Conservation (phyloP, 768 basidiomycete genomes). For the Galerina sulciceps region DNA sequence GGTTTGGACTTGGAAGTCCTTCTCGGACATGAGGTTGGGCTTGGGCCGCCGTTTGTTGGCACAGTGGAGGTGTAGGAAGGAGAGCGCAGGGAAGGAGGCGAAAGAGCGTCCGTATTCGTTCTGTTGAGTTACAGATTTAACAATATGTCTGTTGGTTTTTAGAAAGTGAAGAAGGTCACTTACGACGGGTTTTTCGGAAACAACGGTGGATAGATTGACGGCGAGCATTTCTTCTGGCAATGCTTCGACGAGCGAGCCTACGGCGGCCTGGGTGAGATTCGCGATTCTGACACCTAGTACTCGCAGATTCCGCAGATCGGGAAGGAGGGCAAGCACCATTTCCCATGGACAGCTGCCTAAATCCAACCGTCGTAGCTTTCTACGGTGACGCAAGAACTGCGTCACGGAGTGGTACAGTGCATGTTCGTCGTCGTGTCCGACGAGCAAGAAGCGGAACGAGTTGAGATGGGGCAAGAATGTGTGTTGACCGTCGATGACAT, state of each 20-base stretch:
- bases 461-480: slow-evolving; percentile 67
- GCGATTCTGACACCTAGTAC: slow-evolving; percentile 63
- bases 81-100: slow-evolving; percentile 48
- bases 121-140: slow-evolving; percentile 29
- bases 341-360: slow-evolving; percentile 72
- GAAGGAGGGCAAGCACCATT: slow-evolving; percentile 52
- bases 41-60: slow-evolving; percentile 52
- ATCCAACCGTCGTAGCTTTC: slow-evolving; percentile 57
- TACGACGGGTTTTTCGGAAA: slow-evolving; percentile 56
- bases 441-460: slow-evolving; percentile 64
- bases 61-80: slow-evolving; percentile 64
- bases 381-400: slow-evolving; percentile 54
- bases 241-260: slow-evolving; percentile 41
- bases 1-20: slow-evolving; percentile 60
- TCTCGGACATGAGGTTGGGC: slow-evolving; percentile 61
- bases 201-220: slow-evolving; percentile 53
- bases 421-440: slow-evolving; percentile 64
- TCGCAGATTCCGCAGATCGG: slow-evolving; percentile 53
- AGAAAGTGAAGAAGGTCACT: slow-evolving; percentile 16
- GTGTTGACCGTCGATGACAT: slow-evolving; percentile 59
- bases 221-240: slow-evolving; percentile 55
- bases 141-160: background rate
- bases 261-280: slow-evolving; percentile 43
- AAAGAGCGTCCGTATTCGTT: slow-evolving; percentile 58
- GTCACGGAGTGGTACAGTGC: slow-evolving; percentile 57